Base-by-base conservation (phyloP, 2,329 filamentous ascomycete species). In the Diaporthe velutina region DNA sequence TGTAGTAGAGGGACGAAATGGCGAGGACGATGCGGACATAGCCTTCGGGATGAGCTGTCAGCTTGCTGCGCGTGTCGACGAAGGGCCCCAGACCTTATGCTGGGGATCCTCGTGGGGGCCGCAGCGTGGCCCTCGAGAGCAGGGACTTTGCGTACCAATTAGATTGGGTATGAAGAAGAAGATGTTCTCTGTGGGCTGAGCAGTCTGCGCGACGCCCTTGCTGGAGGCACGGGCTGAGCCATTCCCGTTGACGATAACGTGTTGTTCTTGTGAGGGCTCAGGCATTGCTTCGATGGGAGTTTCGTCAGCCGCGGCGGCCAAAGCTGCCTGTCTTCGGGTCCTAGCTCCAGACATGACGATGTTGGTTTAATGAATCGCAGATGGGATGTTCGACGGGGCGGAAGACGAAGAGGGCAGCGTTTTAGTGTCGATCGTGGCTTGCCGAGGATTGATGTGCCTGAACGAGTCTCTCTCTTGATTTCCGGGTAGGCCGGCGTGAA, bases 1-100 rank as follows among this genome's bases (percentile, higher is more conserved):
- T 99, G 88, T 98, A 99, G 88, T 98, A 98, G 78, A 99, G 92
- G 38, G 97, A 98, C 64, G 94, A 95, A 80, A 98, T 87, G 79
- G 96, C 95, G 78, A 96, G 90, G 77, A 96, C 86, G 81, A 97
- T 93, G 80, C 94, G 92, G 74, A 86, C 89, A 84, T 96, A 96
- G 78, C 94, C 94, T 95, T 77, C 15, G 17, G 48, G 19, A 42
- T 73, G 40, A 50, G 72, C 58, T 61, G 68, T 77, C 28, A 78
- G 80, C 73, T 78, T 76, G 22, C 48, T 57, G 64, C 5, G 60
- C 50, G 22, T 57, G 57, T 35, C 19, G 70, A 28, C 9, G 38
- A 13, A 19, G 7, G 12, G 33, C 22, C n/a, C 15, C 38, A 58
- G 45, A 30, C 12, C 25, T 38, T 25, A 15, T 22, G n/a, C 40